phyloP scores from a whole-genome alignment of 139 green algal genomes.

The Coelastrella sp. region DNA sequence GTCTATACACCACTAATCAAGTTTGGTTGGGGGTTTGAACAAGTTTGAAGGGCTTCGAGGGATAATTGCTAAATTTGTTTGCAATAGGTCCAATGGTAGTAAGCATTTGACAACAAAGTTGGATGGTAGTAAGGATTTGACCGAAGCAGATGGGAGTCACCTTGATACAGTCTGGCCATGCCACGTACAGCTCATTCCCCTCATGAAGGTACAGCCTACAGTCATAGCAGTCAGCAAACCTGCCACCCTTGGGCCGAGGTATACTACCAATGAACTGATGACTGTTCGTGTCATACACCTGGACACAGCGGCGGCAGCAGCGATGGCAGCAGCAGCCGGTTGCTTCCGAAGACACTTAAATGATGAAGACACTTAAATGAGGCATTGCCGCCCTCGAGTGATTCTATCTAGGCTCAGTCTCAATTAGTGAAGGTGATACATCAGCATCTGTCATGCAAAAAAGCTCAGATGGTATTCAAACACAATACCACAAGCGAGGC shows the following conservation, averaged over 20 bases:
- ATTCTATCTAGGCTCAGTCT: no score
- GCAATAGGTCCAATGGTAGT: background rate
- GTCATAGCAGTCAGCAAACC: slow-evolving; percentile 33
- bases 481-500: no score
- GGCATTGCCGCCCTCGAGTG: no score
- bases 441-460: no score
- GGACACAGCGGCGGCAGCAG: background rate
- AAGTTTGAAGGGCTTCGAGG: no score
- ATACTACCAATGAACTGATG: slow-evolving; percentile 72
- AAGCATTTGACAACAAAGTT: background rate
- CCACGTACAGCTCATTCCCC: slow-evolving; percentile 13
- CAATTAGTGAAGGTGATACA: no score
- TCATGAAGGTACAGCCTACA: slow-evolving; percentile 34
- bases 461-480: no score
- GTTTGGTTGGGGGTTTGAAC: no score
- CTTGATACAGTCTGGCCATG: slow-evolving; percentile 32
- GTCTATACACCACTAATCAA: no score
- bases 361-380: no score
- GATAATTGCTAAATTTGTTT: no score
- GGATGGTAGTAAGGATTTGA: background rate
- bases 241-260: slow-evolving; percentile 21
- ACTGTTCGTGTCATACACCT: slow-evolving; percentile 85
- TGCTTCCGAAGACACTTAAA: no score
- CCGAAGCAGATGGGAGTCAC: background rate
- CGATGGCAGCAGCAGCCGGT: background rate